These are phyloP conservation scores for Talaromyces piceae DNA, from an alignment of 2,329 filamentous ascomycete genomes.

Conservation along the genomic window DNA sequence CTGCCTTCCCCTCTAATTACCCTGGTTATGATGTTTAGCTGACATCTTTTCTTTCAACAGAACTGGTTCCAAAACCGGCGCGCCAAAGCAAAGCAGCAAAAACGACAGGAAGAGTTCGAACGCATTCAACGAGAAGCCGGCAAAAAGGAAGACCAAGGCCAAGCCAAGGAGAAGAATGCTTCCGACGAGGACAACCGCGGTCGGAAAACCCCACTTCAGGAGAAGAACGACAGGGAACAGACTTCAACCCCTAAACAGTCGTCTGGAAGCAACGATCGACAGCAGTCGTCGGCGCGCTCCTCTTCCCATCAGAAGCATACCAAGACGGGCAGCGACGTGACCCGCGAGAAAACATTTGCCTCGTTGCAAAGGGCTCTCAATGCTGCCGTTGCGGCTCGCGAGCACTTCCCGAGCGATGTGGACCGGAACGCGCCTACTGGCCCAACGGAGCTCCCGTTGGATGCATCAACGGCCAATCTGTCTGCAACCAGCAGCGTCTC, in stretches of 20 bases:
- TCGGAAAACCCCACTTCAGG: conserved; percentile 3
- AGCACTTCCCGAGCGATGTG: conserved; percentile 20
- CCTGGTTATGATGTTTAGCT: not conserved
- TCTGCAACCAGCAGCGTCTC: conserved; percentile 12
- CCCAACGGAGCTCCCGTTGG: conserved; percentile 20
- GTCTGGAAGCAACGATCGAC: conserved; percentile 1
- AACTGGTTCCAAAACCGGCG: conserved; percentile 49
- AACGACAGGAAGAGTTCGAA: conserved; percentile 43
- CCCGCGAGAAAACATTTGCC: conserved; percentile 35
- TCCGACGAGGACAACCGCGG: conserved; percentile 3
- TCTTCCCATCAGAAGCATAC: conserved; percentile 26
- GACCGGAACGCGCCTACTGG: conserved; percentile 16
- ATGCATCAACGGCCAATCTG: conserved; percentile 23
- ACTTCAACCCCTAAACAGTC: conserved; percentile 21
- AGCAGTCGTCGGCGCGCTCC: conserved; percentile 13
- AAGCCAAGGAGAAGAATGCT: conserved; percentile 21
- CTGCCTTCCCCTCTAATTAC: not conserved
- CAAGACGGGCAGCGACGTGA: conserved; percentile 31
- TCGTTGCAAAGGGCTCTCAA: conserved; percentile 39
- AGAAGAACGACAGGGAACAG: conserved; percentile 9
- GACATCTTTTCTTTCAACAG: conserved; percentile 23
- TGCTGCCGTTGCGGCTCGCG: conserved; percentile 34
- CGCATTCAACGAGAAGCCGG: conserved; percentile 30
- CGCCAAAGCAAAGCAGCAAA: conserved; percentile 47
- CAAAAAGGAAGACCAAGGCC: conserved; percentile 17